These are phyloP conservation scores for Suhomyces panamericanus DNA, from an alignment of 1,139 yeast species.

Conservation along the genomic window DNA sequence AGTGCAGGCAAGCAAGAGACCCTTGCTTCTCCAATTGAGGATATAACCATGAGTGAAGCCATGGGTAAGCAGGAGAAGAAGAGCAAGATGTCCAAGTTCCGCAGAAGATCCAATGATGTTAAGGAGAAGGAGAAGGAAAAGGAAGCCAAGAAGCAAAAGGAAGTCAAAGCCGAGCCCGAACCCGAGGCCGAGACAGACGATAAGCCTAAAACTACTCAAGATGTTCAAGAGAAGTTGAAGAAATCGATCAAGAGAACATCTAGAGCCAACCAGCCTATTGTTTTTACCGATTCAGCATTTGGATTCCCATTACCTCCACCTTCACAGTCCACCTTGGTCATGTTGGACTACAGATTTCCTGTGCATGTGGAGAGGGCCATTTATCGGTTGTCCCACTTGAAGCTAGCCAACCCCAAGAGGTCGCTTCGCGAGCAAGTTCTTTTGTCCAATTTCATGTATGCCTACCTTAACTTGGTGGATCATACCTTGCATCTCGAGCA, in stretches of 20 bases:
- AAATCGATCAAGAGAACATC: conserved; percentile 46
- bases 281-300: conserved; percentile 78
- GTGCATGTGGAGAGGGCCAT: conserved; percentile 95
- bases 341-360: conserved; percentile 85
- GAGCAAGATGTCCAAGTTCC: conserved; percentile 9
- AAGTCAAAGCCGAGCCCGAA: conserved; percentile 9
- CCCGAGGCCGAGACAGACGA: conserved; percentile 11
- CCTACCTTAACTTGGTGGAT: conserved; percentile 90
- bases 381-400: conserved; percentile 85
- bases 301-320: conserved; percentile 85
- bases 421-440: conserved; percentile 90
- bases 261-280: conserved; percentile 66
- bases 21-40: conserved; percentile 12
- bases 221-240: conserved; percentile 48
- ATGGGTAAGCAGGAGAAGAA: conserved; percentile 12
- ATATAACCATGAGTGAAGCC: conserved; percentile 9
- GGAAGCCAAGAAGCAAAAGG: conserved; percentile 13
- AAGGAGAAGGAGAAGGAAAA: conserved; percentile 2
- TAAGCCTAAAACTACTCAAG: conserved; percentile 40
- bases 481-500: conserved; percentile 80
- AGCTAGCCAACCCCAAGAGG: conserved; percentile 89
- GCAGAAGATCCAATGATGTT: conserved; percentile 5
- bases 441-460: conserved; percentile 94
- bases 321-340: conserved; percentile 68
- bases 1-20: conserved; percentile 2